phyloP scores from a whole-genome alignment of 495 filamentous ascomycete species.

The Neurospora sublineolata region DNA sequence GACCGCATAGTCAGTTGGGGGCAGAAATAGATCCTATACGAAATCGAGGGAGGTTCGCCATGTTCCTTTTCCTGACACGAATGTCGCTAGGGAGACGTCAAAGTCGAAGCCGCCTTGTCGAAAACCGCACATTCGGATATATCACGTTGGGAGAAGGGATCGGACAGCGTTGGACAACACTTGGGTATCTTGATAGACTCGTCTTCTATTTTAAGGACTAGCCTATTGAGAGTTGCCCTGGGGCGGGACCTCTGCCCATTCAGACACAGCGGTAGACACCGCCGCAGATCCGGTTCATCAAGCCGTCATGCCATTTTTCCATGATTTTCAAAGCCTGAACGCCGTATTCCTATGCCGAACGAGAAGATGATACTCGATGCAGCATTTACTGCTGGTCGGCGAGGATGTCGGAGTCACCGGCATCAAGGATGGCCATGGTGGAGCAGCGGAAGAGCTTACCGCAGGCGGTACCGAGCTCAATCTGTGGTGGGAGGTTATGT shows the following conservation, averaged over 20 bases:
- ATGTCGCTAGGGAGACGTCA: neutral
- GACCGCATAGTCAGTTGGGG: neutral
- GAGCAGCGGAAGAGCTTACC: conserved; percentile 53
- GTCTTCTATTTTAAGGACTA: conserved; percentile 12
- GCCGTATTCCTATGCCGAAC: conserved; percentile 22
- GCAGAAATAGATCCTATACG: conserved; percentile 7
- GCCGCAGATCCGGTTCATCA: conserved; percentile 7
- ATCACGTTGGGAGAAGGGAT: neutral
- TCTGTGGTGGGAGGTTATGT: conserved; percentile 41
- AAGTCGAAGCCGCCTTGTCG: neutral
- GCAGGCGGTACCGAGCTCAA: conserved; percentile 82
- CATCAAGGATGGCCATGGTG: conserved; percentile 90
- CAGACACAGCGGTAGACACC: neutral
- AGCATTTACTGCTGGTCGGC: conserved; percentile 48
- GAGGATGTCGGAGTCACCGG: conserved; percentile 97
- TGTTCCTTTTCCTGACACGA: neutral
- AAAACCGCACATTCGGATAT: neutral
- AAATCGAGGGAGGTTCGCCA: conserved; percentile 4
- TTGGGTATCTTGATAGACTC: conserved; percentile 3
- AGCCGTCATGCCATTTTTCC: conserved; percentile 12
- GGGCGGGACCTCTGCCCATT: conserved; percentile 5
- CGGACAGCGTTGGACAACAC: neutral
- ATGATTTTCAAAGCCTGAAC: conserved; percentile 25
- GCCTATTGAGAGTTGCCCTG: conserved; percentile 8
- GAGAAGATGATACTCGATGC: conserved; percentile 9